Conservation (phyloP, 208 protist species). For the Trypanosoma vivax region DNA sequence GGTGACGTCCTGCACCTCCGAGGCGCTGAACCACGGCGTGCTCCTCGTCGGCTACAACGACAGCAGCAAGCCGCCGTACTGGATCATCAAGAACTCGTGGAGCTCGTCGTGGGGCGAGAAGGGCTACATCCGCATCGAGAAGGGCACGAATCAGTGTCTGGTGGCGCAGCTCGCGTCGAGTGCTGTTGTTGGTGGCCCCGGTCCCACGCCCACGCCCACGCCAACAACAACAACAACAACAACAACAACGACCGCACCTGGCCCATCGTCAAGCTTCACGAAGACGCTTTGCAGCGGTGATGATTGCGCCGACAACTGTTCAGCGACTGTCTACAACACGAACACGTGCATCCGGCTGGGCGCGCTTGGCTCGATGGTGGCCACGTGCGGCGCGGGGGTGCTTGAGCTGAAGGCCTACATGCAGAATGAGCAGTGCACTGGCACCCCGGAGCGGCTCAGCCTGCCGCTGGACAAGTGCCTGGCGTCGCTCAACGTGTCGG, state of each 20-base stretch:
- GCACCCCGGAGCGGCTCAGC: too few relatives aligned
- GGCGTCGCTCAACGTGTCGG: too few relatives aligned
- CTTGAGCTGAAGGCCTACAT: too few relatives aligned
- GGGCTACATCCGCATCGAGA: conserved; percentile 6
- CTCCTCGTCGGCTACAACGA: conserved; percentile 35
- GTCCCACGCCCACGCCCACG: background rate
- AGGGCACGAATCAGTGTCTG: conserved; percentile 3
- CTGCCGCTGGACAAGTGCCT: too few relatives aligned
- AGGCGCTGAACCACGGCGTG: background rate
- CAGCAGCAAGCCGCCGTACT: conserved; percentile 50
- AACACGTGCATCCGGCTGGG: too few relatives aligned
- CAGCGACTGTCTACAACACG: too few relatives aligned
- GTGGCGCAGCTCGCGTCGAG: background rate
- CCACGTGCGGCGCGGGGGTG: too few relatives aligned
- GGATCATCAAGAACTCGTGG: conserved; percentile 87
- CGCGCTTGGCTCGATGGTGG: too few relatives aligned
- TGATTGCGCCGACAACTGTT: too few relatives aligned
- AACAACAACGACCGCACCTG: conserved; percentile 22
- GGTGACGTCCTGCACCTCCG: conserved; percentile 2
- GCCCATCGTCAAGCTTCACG: too few relatives aligned
- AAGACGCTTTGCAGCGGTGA: too few relatives aligned
- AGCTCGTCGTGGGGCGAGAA: background rate
- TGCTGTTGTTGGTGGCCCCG: background rate
- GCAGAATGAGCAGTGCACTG: too few relatives aligned
- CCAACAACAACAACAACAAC: conserved; percentile 17